A percentile compares a stretch with the other conserved stretches of the same genome.
Conservation (phyloP, 441 rosid genomes). For the Dalechampia spathulata region DNA sequence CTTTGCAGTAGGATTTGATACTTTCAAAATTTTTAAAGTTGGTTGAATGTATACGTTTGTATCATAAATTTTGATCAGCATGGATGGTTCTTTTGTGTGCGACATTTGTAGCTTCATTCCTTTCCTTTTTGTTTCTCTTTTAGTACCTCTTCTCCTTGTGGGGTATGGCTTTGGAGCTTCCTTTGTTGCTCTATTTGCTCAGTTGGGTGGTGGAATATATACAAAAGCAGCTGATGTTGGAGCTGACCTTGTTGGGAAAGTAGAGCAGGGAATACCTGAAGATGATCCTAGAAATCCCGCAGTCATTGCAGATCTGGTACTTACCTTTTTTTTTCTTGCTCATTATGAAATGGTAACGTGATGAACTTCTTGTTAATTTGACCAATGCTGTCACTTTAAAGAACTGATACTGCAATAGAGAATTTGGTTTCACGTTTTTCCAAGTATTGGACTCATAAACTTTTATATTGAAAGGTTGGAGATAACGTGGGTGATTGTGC, state of each 20-base stretch:
- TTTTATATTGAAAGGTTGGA: slow-evolving; percentile 59
- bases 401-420: neutral
- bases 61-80: neutral
- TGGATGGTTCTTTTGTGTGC: slow-evolving; percentile 3
- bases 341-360: neutral
- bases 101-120: neutral
- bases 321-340: slow-evolving; percentile 1
- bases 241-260: slow-evolving; percentile 99
- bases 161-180: slow-evolving; percentile 99
- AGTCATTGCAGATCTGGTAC: slow-evolving; percentile 98
- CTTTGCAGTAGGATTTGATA: neutral
- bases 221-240: slow-evolving; percentile 99
- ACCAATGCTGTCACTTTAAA: neutral
- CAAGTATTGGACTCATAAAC: slow-evolving; percentile 13
- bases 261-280: slow-evolving; percentile 98
- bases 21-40: neutral
- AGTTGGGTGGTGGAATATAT: slow-evolving; percentile 98
- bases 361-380: neutral
- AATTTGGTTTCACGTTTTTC: neutral
- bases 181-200: slow-evolving; percentile 98
- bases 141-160: slow-evolving; percentile 98
- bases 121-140: slow-evolving; percentile 13
- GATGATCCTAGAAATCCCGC: slow-evolving; percentile 99
- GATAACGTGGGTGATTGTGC: slow-evolving; percentile 99
- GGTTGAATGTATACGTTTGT: neutral